These are phyloP conservation scores for Nitzschia palea DNA, from an alignment of 108 stramenopile genomes.

Conservation along the genomic window DNA sequence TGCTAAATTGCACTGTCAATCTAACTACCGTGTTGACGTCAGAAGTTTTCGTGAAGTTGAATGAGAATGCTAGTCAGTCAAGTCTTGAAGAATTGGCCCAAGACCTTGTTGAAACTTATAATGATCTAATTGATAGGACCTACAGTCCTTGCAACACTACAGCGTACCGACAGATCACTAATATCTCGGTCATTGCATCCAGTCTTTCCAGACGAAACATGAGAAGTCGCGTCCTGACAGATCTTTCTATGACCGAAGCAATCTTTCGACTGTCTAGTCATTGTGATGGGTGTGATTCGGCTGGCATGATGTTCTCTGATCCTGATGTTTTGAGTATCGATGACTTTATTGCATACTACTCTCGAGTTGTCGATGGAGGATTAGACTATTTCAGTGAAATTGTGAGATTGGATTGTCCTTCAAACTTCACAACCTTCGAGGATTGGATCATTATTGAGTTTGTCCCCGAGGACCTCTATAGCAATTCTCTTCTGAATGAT, in stretches of 20 bases:
- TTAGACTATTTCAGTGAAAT: neutral
- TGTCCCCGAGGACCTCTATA: neutral
- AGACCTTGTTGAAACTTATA: neutral
- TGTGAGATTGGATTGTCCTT: neutral
- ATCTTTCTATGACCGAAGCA: neutral
- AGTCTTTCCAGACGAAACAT: too few relatives aligned
- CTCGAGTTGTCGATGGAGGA: neutral
- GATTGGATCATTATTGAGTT: conserved; percentile 1
- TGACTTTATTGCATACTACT: neutral
- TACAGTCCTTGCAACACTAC: neutral
- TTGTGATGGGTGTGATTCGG: neutral
- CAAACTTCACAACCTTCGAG: neutral
- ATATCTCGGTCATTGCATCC: neutral
- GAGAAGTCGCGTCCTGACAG: neutral
- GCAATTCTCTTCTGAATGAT: neutral
- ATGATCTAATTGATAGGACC: neutral
- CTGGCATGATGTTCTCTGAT: neutral
- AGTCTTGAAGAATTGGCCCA: neutral
- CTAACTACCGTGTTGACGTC: neutral
- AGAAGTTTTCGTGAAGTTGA: neutral
- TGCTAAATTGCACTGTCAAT: neutral
- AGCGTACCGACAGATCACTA: neutral
- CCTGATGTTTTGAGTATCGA: conserved; percentile 2
- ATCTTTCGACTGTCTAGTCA: neutral
- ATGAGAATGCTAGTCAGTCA: neutral